Base-by-base conservation (phyloP, 495 filamentous ascomycete genomes). In the Neohortaea acidophila region DNA sequence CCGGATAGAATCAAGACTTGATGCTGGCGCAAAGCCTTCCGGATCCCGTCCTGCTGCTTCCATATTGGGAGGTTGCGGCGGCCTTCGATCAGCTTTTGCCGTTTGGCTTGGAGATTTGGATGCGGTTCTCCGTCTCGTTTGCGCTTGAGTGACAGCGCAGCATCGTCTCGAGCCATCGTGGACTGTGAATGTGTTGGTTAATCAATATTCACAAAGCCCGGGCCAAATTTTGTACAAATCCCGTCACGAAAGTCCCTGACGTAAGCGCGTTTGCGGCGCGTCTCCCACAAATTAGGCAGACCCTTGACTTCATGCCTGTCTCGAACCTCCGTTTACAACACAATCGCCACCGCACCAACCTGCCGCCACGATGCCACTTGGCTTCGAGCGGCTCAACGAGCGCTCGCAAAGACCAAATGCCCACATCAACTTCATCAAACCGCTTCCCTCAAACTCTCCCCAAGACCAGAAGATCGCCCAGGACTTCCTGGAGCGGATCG, bases 1-100 rank as follows among this genome's bases (percentile, higher is more conserved):
- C 91, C 91, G 17, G 87, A 75, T 21, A 99, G 62, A 0, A 99
- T 63, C 38, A 96, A 66, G 17, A 94, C 70, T 55, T 94, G 72
- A 29, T 79, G 74, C 7, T 75, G 11, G 11, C 62, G 64, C 14
- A 96, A 58, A 3, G 66, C 62, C 20, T 64, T 50, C 2, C 77
- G 74, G 36, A 97, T 85, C 19, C 76, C 69, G 19, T 74, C 61
- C 37, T 71, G 75, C 41, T 81, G 68, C 1, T 63, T 52, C 72
- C 84, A 94, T 34, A 97, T 84, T 0, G 89, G 91, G 0, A 97
- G 67, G 3, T 42, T 24, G 18, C 41, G 40, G 2, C 47, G 13
- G 0, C 32, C 33, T 23, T 37, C 36, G 3, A 50, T 33, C 21
- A 48, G 35, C 21, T 47, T 47, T 9, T 44, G 6, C 8, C 44